A percentile compares a stretch with the other conserved stretches of the same genome.
phyloP scores from a whole-genome alignment of 2,329 filamentous ascomycete species.

The Grosmannia huntii region DNA sequence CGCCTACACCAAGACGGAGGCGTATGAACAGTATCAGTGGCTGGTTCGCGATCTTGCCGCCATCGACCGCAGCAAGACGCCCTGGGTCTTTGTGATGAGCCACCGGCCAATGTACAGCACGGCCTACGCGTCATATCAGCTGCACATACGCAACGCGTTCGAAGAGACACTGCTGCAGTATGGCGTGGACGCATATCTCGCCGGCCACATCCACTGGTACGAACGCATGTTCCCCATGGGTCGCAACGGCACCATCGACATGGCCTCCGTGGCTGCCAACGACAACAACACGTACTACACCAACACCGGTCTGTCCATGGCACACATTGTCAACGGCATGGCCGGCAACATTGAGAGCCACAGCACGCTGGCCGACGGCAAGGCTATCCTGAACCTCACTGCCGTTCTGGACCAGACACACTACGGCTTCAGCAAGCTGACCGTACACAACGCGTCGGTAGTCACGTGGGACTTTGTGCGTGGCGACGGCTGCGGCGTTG shows the following conservation, averaged over 20 bases:
- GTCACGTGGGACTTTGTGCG: slow-evolving; percentile 22
- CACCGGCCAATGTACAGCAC: slow-evolving; percentile 14
- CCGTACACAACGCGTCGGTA: slow-evolving; percentile 22
- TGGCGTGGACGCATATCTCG: slow-evolving; percentile 32
- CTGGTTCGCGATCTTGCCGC: slow-evolving; percentile 11
- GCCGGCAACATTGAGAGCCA: slow-evolving; percentile 12
- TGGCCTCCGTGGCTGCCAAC: slow-evolving; percentile 2
- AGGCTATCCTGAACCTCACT: slow-evolving; percentile 27
- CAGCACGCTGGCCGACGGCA: slow-evolving; percentile 17
- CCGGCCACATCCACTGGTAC: slow-evolving; percentile 17
- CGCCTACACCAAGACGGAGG: slow-evolving; percentile 24
- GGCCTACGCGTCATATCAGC: slow-evolving; percentile 27
- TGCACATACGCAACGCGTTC: slow-evolving; percentile 29
- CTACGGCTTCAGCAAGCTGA: slow-evolving; percentile 25
- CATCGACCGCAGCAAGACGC: slow-evolving; percentile 13
- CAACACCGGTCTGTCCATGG: slow-evolving; percentile 33
- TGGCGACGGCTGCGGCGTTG: slow-evolving; percentile 24
- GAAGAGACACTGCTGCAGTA: slow-evolving; percentile 29
- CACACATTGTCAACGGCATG: slow-evolving; percentile 19
- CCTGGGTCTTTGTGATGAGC: slow-evolving; percentile 13
- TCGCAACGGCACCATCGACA: slow-evolving; percentile 8
- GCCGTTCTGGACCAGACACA: slow-evolving; percentile 27
- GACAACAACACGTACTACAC: slow-evolving; percentile 5
- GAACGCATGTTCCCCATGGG: slow-evolving; percentile 13
- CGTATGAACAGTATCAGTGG: slow-evolving; percentile 29